Base-by-base conservation (phyloP, 1,284 basidiomycete genomes). In the Cystobasidiaceae sp. region DNA sequence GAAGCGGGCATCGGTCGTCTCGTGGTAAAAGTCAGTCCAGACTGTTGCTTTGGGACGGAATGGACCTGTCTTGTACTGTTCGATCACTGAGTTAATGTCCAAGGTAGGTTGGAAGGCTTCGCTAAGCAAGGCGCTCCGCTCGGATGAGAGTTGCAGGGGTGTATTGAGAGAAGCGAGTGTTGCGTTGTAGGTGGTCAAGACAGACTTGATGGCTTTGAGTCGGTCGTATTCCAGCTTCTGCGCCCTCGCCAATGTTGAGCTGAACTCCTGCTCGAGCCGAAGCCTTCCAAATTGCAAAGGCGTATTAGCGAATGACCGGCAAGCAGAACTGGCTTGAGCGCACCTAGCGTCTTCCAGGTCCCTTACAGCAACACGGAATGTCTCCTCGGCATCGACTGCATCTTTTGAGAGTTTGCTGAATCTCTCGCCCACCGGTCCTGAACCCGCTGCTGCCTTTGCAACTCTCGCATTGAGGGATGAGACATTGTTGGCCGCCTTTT, bases 171-270 rank as follows among this genome's bases (percentile, higher is more conserved):
- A 59, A 9, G 55, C 48, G 9, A 66, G 27, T 8, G 64, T 52
- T 11, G 64, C 34, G n/a, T 44, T 59, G 32, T 59, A 66, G 4
- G 64, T 60, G 8, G 28, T 44, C 4, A 66, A 43, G 11, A 60
- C 56, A 4, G 56, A 63, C 2, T 69, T 56, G 7, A 68, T 66
- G 9, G 72, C 72, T 41, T 68, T 65, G 23, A 71, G 54, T 8
- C 72, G 70, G 32, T 73, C 71, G 11, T 48, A 19, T 34, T 73
- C 72, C 37, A 62, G 67, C 21, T 70, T 71, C 32, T 72, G 69
- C 1, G 66, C 43, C 49, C 70, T 69, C 6, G 69, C 37, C 23
- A 71, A 50, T 43, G 69, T 68, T 15, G 61, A 44, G 21, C 64
- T 51, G 28, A 69, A 46, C 25, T 66, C 44, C 28, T 70, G 67